A percentile compares a stretch with the other conserved stretches of the same genome.
phyloP scores from a whole-genome alignment of 768 basidiomycete genomes.

The Crassisporium funariophilum region DNA sequence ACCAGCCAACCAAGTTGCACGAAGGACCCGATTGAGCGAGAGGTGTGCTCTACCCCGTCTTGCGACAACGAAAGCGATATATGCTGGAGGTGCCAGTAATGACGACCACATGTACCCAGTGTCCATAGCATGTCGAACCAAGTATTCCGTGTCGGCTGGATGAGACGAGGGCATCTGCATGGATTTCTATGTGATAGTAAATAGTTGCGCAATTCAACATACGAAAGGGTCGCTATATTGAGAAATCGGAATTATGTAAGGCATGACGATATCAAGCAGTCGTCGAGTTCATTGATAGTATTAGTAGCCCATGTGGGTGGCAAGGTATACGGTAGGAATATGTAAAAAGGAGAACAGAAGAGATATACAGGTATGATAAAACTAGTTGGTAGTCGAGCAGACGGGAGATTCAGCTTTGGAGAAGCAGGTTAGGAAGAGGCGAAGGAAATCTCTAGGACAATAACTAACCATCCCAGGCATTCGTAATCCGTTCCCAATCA shows the following conservation, averaged over 20 bases:
- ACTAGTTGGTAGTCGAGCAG: neutral
- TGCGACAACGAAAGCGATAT: slow-evolving; percentile 52
- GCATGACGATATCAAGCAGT: no score
- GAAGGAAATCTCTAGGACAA: no score
- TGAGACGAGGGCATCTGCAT: slow-evolving; percentile 31
- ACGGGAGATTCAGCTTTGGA: neutral
- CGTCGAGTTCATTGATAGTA: no score
- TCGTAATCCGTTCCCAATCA: no score
- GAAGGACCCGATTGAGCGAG: slow-evolving; percentile 61
- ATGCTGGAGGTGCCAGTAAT: slow-evolving; percentile 61
- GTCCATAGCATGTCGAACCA: slow-evolving; percentile 64
- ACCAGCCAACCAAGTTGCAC: slow-evolving; percentile 76
- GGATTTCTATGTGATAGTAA: neutral
- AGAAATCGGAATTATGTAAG: no score
- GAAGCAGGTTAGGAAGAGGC: slow-evolving; percentile 7
- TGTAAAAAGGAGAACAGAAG: neutral
- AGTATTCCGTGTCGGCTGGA: slow-evolving; percentile 61
- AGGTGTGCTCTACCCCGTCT: slow-evolving; percentile 58
- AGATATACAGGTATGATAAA: neutral
- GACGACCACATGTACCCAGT: slow-evolving; percentile 72
- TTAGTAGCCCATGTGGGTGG: no score
- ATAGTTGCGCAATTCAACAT: no score
- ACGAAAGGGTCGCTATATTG: no score
- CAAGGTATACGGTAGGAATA: no score
- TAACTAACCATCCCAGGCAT: no score